Evolutionary conservation across 2,329 filamentous ascomycete species (phyloP).

Genomic region (Bipolaris sorokiniana): DNA sequence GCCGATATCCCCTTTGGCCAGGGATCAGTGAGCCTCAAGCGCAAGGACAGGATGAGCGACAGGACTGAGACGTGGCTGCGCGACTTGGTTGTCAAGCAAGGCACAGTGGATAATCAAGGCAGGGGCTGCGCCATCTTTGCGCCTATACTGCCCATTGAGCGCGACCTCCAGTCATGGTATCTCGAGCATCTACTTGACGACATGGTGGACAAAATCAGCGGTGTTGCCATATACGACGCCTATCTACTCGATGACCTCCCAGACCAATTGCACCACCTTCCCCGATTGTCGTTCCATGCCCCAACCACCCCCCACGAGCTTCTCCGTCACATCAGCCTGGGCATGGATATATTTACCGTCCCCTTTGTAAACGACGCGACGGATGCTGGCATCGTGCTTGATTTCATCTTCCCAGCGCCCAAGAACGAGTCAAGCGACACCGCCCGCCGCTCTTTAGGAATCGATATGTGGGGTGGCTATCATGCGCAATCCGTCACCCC

Average conservation of each 20-base stretch:
- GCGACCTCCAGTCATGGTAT: constrained; percentile 79
- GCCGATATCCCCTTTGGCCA: constrained; percentile 72
- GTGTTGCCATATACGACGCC: constrained; percentile 79
- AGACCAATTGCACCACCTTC: constrained; percentile 65
- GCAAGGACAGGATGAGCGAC: constrained; percentile 82
- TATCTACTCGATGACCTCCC: constrained; percentile 72
- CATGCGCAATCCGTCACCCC: constrained; percentile 69
- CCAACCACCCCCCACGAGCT: constrained; percentile 76
- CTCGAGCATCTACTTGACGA: constrained; percentile 74
- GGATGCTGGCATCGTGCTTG: constrained; percentile 83
- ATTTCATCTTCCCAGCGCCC: constrained; percentile 72
- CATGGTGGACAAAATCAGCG: constrained; percentile 59
- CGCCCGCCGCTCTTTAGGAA: constrained; percentile 61
- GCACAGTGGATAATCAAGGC: constrained; percentile 36
- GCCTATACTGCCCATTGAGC: constrained; percentile 74
- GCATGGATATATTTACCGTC: constrained; percentile 79
- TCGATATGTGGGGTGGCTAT: constrained; percentile 73
- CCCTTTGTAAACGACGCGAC: constrained; percentile 77
- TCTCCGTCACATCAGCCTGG: constrained; percentile 74
- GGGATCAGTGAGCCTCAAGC: constrained; percentile 67
- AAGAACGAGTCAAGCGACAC: constrained; percentile 18
- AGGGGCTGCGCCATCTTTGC: constrained; percentile 58
- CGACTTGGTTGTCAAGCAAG: constrained; percentile 63
- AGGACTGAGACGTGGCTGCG: constrained; percentile 83
- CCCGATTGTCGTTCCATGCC: constrained; percentile 75